Evolutionary conservation across 2,329 filamentous ascomycete genomes (phyloP), one percentile per base, ranked within the genome.

Genomic region (Calonectria multiphialidica): DNA sequence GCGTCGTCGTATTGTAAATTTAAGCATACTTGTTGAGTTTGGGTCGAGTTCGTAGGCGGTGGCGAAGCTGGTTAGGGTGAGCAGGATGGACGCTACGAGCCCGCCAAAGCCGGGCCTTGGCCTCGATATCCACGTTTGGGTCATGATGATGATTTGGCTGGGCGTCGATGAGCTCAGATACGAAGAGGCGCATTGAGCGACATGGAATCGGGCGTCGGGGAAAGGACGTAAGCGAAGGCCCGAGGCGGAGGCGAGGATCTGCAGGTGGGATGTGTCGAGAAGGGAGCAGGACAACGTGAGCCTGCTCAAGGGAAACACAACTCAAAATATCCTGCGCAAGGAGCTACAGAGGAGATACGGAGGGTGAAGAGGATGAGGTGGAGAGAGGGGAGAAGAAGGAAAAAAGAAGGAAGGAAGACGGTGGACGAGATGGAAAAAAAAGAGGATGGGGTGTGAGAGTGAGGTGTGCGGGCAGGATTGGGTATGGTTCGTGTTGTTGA

Each of bases 11-110:
- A 9, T 66, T 33, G 49, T 28, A 68, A 23, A 45, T 64, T 62
- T 49, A 50, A 64, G 76, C 80, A 33, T 76, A 85, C 84, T 76
- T 10, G 80, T 80, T 49, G 84, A 84, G 69, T 83, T 79, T 35
- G 83, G 80, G 70, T 85, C 78, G 67, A 86, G 75, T 35, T 84
- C 70, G 68, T 85, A 86, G 45, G 82, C 83, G 16, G 61, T 68
- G 45, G 80, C 74, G 33, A 82, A 71, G 62, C 72, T 73, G 64
- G 72, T 78, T 21, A 78, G 64, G 55, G 76, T 71, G 37, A 82
- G 70, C 47, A 84, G 68, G 45, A 81, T 47, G 12, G 74, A 68
- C 30, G 77, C 62, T 50, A 80, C 69, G 45, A 80, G 72, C 62
- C 72, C 71, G 37, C 75, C 68, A 37, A 77, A 66, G 61, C 75